These are phyloP conservation scores for Leptomonas pyrrhocoris DNA, from an alignment of 208 protist genomes.

Conservation along the genomic window DNA sequence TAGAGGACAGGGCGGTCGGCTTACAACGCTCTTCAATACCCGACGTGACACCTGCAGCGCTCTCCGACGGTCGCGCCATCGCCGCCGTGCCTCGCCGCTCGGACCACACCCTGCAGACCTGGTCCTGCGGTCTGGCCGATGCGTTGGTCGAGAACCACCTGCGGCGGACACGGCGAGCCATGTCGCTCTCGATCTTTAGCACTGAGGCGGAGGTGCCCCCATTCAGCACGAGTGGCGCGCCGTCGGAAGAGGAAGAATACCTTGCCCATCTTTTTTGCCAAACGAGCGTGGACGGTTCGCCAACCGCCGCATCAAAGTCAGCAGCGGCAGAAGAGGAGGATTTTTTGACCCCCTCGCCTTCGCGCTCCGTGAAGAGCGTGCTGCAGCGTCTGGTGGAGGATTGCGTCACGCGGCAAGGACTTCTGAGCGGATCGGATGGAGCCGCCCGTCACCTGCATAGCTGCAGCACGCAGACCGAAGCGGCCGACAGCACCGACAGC, in stretches of 20 bases:
- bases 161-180: conserved; percentile 63
- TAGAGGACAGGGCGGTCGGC: conserved; percentile 9
- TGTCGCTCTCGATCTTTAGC: conserved; percentile 84
- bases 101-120: conserved; percentile 35
- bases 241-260: conserved; percentile 50
- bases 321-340: conserved; percentile 28
- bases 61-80: neutral
- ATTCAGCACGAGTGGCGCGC: conserved; percentile 41
- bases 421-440: conserved; percentile 2
- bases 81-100: conserved; percentile 7
- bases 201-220: conserved; percentile 81
- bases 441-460: conserved; percentile 30
- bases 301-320: neutral
- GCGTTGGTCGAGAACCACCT: conserved; percentile 85
- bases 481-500: conserved; percentile 19
- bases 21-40: neutral
- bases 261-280: conserved; percentile 50
- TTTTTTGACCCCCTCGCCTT: conserved; percentile 15
- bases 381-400: conserved; percentile 58
- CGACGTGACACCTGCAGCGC: neutral
- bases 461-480: conserved; percentile 70
- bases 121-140: conserved; percentile 66
- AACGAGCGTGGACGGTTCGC: neutral
- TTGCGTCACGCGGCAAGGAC: conserved; percentile 15
- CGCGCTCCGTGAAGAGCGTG: conserved; percentile 46